Conservation (phyloP, 2,329 filamentous ascomycete species). For the Didymella glomerata region DNA sequence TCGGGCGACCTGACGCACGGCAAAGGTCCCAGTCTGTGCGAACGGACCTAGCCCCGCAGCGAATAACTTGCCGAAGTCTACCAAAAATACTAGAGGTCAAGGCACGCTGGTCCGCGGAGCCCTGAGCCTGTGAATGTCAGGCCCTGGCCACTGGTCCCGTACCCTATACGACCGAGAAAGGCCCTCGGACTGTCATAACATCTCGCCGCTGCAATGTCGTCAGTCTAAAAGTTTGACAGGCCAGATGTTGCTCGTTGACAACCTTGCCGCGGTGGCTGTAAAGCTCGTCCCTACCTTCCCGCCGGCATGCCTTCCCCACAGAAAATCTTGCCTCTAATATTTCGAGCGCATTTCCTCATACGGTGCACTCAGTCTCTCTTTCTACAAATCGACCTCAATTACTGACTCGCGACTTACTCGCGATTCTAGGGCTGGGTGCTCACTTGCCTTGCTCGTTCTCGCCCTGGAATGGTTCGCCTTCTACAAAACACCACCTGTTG, state of each 20-base stretch:
- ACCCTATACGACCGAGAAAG: conserved; percentile 6
- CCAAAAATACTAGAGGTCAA: conserved; percentile 7
- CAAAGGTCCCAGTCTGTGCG: conserved; percentile 24
- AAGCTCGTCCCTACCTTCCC: conserved; percentile 20
- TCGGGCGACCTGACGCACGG: conserved; percentile 21
- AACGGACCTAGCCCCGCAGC: conserved; percentile 29
- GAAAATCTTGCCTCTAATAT: conserved; percentile 30
- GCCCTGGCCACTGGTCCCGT: neutral
- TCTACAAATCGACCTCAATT: conserved; percentile 6
- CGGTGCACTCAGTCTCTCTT: conserved; percentile 15
- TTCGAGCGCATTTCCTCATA: conserved; percentile 18
- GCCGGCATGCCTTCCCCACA: conserved; percentile 35
- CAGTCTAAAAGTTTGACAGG: conserved; percentile 10
- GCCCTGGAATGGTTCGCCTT: conserved; percentile 11
- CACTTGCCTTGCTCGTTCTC: conserved; percentile 8
- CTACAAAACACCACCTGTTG: conserved; percentile 6
- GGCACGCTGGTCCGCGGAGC: conserved; percentile 6
- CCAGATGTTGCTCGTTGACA: conserved; percentile 4
- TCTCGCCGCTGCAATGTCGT: conserved; percentile 19
- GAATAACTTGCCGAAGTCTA: conserved; percentile 25
- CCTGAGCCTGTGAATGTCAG: conserved; percentile 1
- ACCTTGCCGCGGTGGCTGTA: conserved; percentile 17
- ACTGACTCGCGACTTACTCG: conserved; percentile 14
- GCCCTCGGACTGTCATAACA: neutral
- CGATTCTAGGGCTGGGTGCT: conserved; percentile 1